These are phyloP conservation scores for Eimeria mitis DNA, from an alignment of 169 alveolate species.

Conservation along the genomic window DNA sequence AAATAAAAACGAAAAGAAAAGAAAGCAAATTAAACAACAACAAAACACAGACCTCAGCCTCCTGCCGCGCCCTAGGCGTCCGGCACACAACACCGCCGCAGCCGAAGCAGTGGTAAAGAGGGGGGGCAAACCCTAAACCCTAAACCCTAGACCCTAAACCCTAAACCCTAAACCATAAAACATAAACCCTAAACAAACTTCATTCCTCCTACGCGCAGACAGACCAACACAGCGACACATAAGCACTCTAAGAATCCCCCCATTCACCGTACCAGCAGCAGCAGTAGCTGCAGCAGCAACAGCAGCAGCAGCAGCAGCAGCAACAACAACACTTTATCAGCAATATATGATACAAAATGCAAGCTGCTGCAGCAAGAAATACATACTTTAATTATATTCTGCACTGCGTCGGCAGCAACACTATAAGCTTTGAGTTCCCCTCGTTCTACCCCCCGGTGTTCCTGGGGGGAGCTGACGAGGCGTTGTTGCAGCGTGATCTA, in stretches of 20 bases:
- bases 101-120: conserved; percentile 18
- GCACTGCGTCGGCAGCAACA: neutral
- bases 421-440: neutral
- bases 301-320: too few relatives aligned
- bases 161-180: conserved; percentile 1
- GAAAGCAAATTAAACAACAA: neutral
- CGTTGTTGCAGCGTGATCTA: neutral
- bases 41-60: conserved; percentile 18
- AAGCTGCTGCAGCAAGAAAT: conserved; percentile 5
- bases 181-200: conserved; percentile 8
- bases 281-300: neutral
- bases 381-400: neutral
- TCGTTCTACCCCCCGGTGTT: neutral
- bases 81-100: conserved; percentile 46
- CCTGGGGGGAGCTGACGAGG: neutral
- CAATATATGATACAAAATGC: neutral
- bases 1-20: neutral
- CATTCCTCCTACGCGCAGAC: neutral
- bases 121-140: neutral
- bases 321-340: too few relatives aligned
- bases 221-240: neutral
- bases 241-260: neutral
- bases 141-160: neutral
- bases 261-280: neutral
- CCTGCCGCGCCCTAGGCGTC: conserved; percentile 33